A percentile compares a stretch with the other conserved stretches of the same genome.
Conservation (phyloP, 345 rosid species). For the Linum tenue region DNA sequence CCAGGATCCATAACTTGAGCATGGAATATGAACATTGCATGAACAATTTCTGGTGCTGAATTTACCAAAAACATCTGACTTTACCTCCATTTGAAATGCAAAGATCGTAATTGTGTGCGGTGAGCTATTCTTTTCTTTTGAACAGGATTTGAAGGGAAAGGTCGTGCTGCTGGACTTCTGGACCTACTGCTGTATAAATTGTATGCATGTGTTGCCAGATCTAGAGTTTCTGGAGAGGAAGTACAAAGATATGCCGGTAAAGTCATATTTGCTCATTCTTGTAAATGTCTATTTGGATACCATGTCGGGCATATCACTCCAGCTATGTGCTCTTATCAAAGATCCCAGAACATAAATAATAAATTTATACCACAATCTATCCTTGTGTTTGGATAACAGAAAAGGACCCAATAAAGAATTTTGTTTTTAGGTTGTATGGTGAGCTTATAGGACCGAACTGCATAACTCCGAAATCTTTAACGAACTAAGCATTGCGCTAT, state of each 20-base stretch:
- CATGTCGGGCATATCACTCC: no score
- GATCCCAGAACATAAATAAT: no score
- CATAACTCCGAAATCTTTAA: no score
- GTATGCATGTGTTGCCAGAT: slow-evolving; percentile 92
- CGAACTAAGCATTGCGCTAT: no score
- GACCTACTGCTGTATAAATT: slow-evolving; percentile 95
- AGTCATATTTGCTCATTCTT: slow-evolving; percentile 16
- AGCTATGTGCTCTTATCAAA: no score
- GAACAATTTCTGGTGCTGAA: background rate
- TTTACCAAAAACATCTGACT: background rate
- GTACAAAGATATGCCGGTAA: slow-evolving; percentile 77
- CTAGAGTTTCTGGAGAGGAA: slow-evolving; percentile 79
- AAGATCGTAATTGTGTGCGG: slow-evolving; percentile 4
- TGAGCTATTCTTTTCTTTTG: slow-evolving; percentile 12
- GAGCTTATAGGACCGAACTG: no score
- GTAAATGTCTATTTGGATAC: background rate
- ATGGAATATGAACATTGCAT: no score
- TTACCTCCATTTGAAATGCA: background rate
- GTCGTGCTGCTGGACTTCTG: slow-evolving; percentile 91
- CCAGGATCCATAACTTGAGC: background rate
- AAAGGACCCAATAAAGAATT: no score
- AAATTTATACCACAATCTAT: no score
- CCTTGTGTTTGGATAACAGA: no score
- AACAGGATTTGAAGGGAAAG: slow-evolving; percentile 84
- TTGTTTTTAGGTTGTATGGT: no score